These are phyloP conservation scores for Coniochaeta sp. DNA, from an alignment of 2,329 filamentous ascomycete species.

Conservation along the genomic window DNA sequence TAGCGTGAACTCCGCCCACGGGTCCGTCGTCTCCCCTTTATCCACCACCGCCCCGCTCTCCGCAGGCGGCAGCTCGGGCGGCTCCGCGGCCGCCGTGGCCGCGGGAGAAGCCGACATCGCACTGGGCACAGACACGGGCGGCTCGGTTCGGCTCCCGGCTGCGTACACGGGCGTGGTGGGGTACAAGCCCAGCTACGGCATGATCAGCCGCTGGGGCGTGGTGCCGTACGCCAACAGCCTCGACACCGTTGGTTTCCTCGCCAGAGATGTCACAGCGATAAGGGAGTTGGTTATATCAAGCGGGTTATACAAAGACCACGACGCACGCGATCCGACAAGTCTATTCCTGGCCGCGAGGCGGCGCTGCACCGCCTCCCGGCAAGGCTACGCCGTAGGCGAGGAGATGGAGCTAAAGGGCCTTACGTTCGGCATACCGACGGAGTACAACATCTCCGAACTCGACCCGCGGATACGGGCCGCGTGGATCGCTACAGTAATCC, in stretches of 20 bases:
- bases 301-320: slow-evolving; percentile 42
- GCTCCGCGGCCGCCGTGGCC: slow-evolving; percentile 80
- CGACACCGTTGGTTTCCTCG: slow-evolving; percentile 79
- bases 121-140: slow-evolving; percentile 89
- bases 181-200: slow-evolving; percentile 87
- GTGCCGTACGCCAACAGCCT: slow-evolving; percentile 89
- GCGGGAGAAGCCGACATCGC: slow-evolving; percentile 53
- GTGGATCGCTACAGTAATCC: slow-evolving; percentile 58
- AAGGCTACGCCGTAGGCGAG: slow-evolving; percentile 17
- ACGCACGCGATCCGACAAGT: slow-evolving; percentile 69
- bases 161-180: slow-evolving; percentile 79
- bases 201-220: slow-evolving; percentile 79
- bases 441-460: slow-evolving; percentile 87
- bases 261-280: slow-evolving; percentile 44
- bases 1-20: slow-evolving; percentile 10
- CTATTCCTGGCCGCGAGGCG: slow-evolving; percentile 49
- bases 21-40: neutral
- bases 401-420: slow-evolving; percentile 20
- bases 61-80: slow-evolving; percentile 85
- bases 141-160: slow-evolving; percentile 79
- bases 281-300: slow-evolving; percentile 44
- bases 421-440: slow-evolving; percentile 53
- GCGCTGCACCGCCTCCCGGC: slow-evolving; percentile 29
- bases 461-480: slow-evolving; percentile 58
- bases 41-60: slow-evolving; percentile 33